phyloP scores from a whole-genome alignment of 2,329 filamentous ascomycete species.

The Fusarium sacchari region DNA sequence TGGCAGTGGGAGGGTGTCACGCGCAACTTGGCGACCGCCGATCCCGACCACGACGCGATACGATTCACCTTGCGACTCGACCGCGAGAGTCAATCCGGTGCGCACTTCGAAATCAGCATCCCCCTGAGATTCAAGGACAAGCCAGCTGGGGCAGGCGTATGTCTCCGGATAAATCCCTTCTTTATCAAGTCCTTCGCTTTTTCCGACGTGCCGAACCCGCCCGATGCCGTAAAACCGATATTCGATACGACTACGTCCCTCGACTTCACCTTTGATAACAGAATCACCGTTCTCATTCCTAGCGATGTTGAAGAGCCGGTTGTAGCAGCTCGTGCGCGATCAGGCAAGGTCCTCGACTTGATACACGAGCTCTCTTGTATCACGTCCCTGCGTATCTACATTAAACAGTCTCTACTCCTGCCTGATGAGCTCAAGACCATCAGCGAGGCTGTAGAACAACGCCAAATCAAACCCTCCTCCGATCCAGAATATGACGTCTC shows the following conservation, averaged over 20 bases:
- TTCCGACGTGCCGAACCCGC: neutral
- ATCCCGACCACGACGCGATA: constrained; percentile 10
- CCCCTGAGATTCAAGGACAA: constrained; percentile 15
- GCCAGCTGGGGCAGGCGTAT: neutral
- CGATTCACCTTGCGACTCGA: constrained; percentile 7
- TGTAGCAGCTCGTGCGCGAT: neutral
- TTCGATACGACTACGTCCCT: neutral
- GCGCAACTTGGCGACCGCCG: neutral
- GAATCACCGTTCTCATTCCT: constrained; percentile 4
- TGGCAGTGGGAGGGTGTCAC: constrained; percentile 8
- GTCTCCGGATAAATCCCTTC: constrained; percentile 1
- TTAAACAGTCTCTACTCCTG: neutral
- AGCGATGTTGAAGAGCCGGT: constrained; percentile 3
- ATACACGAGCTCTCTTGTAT: neutral
- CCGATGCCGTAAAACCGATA: neutral
- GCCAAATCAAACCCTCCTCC: neutral
- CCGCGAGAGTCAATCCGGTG: neutral
- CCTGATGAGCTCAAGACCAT: neutral
- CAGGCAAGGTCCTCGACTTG: constrained; percentile 6
- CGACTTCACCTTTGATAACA: neutral
- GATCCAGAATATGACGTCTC: neutral
- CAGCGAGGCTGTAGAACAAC: neutral
- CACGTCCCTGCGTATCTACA: neutral
- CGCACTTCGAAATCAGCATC: constrained; percentile 5
- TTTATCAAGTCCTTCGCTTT: constrained; percentile 3